Base-by-base conservation (phyloP, 2,329 filamentous ascomycete species). In the Xenoacremonium recifei region DNA sequence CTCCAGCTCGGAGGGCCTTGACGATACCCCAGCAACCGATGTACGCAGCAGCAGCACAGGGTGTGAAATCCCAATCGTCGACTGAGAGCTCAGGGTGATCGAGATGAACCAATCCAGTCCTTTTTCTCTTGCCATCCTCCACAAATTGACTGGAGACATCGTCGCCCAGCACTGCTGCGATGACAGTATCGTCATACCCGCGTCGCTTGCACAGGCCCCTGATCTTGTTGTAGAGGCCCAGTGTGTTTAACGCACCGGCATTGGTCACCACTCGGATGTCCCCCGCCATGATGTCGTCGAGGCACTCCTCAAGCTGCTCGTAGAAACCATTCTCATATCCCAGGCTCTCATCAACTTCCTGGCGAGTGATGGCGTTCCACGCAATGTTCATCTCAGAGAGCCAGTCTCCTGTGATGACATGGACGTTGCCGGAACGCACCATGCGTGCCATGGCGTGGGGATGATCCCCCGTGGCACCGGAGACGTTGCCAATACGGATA, bases 341-440 rank as follows among this genome's bases (percentile, higher is more conserved):
- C 4, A 61, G 44, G 6, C 38, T 45, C 4, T 60, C 55, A 18
- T 66, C 58, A 16, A 59, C 59, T 30, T 63, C 58, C 12, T 62
- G 51, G 36, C 65, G 60, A 23, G 56, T 55, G 43, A 64, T 70
- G 39, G 61, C 54, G 48, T 62, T 55, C 61, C 47, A 65, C 42
- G 75, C 71, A 65, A 80, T 77, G 55, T 79, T 80, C 48, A 71
- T 70, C 48, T 69, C 66, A 9, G 65, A 67, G 34, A 69, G 58
- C 58, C 65, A 69, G 52, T 69, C 66, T 16, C 65, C 66, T 2
- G 62, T 65, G 21, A 69, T 67, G 32, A 68, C 63, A 36, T 68
- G 56, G 6, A 67, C 51, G 30, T 60, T 50, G 6, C 57, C 60
- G 4, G 58, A 54, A 21, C 51, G 50, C 6, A 62, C 51, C 58